These are phyloP conservation scores for Curvularia verruculosa DNA, from an alignment of 2,329 filamentous ascomycete species.

Conservation along the genomic window DNA sequence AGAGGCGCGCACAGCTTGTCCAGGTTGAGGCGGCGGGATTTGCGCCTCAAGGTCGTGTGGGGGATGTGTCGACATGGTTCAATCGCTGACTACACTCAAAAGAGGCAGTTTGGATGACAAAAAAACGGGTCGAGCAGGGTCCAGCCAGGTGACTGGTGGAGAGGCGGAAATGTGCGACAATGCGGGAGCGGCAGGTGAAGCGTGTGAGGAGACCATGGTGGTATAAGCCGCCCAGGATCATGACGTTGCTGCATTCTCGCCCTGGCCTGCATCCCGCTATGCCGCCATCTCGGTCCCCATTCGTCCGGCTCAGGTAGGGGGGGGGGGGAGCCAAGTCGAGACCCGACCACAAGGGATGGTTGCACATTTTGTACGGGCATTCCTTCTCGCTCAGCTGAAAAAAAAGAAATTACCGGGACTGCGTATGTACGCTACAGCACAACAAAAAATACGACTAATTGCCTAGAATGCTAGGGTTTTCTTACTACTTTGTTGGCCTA, in stretches of 20 bases:
- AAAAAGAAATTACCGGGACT: too few relatives aligned
- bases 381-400: too few relatives aligned
- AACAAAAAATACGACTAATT: too few relatives aligned
- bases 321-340: constrained; percentile 1
- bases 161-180: not conserved
- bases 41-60: not conserved
- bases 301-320: not conserved
- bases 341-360: not conserved
- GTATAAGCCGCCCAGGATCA: constrained; percentile 1
- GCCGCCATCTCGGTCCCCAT: not conserved
- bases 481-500: too few relatives aligned
- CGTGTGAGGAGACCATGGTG: not conserved
- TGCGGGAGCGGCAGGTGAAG: not conserved
- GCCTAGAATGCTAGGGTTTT: too few relatives aligned
- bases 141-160: constrained; percentile 1
- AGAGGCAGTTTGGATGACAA: not conserved
- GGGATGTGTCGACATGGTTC: not conserved
- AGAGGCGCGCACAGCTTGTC: not conserved
- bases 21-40: not conserved
- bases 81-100: not conserved
- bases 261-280: not conserved
- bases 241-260: not conserved
- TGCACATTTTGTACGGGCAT: not conserved
- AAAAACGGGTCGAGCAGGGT: not conserved
- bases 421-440: too few relatives aligned